These are phyloP conservation scores for Ulota crispa DNA, from an alignment of 225 moss, liverwort and hornwort species.

Conservation along the genomic window DNA sequence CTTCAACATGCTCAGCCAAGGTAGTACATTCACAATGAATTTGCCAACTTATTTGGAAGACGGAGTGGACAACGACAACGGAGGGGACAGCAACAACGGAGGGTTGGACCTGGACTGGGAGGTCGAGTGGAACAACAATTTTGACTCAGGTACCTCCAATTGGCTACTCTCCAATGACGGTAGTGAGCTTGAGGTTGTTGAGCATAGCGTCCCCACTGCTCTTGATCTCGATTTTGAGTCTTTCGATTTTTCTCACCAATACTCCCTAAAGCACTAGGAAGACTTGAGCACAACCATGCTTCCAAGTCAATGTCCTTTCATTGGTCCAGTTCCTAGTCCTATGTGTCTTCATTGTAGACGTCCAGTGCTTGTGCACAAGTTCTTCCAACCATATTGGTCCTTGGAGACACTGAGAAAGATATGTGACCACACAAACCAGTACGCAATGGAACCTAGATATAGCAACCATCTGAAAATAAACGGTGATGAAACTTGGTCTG, in stretches of 20 bases:
- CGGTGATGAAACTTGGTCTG: neutral
- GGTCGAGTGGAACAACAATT: neutral
- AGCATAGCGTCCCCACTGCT: neutral
- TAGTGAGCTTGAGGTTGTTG: neutral
- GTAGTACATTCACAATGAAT: neutral
- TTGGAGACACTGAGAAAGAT: neutral
- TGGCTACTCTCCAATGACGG: neutral
- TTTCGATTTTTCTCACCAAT: neutral
- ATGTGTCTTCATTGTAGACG: rapidly evolving
- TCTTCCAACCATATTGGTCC: neutral
- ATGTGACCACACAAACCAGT: neutral
- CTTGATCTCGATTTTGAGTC: neutral
- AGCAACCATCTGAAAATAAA: neutral
- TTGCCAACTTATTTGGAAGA: neutral
- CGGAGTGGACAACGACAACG: too few relatives aligned
- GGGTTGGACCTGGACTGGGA: neutral
- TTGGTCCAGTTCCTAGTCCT: neutral
- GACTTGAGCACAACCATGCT: neutral
- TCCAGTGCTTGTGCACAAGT: neutral
- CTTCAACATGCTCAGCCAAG: neutral
- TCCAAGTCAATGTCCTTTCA: neutral
- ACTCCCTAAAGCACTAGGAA: neutral
- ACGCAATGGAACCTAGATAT: neutral
- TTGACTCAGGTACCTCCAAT: neutral
- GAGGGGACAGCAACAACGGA: neutral